Percentiles rank a stretch among this genome's conserved stretches.
Conservation (phyloP, 441 rosid genomes). For the Croton setiger region DNA sequence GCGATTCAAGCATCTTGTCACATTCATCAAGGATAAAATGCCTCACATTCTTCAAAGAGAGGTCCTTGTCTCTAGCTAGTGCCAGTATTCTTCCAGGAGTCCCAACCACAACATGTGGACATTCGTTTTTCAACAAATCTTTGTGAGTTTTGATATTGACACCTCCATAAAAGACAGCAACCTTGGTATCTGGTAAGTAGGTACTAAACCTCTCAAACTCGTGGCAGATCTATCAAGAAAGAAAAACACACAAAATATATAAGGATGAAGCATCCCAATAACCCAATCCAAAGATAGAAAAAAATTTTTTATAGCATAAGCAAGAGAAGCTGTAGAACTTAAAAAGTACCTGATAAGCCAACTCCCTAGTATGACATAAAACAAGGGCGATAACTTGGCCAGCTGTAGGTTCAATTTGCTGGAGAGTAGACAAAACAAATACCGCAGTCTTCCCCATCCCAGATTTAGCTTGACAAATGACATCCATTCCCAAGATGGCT, state of each 20-base stretch:
- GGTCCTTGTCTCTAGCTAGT: constrained; percentile 87
- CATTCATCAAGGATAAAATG: constrained; percentile 99
- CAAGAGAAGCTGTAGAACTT: background rate
- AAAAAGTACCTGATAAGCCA: constrained; percentile 79
- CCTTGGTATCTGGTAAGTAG: constrained; percentile 81
- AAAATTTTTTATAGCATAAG: background rate
- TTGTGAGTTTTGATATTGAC: constrained; percentile 89
- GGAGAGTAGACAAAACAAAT: constrained; percentile 83
- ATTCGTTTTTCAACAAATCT: constrained; percentile 91
- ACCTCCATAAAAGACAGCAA: constrained; percentile 95
- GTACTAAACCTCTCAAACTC: constrained; percentile 98
- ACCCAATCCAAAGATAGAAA: background rate
- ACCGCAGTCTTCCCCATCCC: constrained; percentile 99
- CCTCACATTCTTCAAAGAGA: constrained; percentile 95
- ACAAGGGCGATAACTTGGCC: constrained; percentile 98
- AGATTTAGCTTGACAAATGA: constrained; percentile 98
- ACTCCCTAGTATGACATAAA: constrained; percentile 92
- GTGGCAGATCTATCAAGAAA: constrained; percentile 69
- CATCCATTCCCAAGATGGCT: constrained; percentile 98
- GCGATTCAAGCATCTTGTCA: constrained; percentile 99
- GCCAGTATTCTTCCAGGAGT: constrained; percentile 97
- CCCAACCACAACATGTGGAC: constrained; percentile 98
- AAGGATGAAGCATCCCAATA: constrained; percentile 3
- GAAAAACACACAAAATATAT: background rate
- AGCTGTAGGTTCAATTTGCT: constrained; percentile 86